Evolutionary conservation across 257 asterid genomes (phyloP).

Genomic region (Ajuga chamaepitys): DNA sequence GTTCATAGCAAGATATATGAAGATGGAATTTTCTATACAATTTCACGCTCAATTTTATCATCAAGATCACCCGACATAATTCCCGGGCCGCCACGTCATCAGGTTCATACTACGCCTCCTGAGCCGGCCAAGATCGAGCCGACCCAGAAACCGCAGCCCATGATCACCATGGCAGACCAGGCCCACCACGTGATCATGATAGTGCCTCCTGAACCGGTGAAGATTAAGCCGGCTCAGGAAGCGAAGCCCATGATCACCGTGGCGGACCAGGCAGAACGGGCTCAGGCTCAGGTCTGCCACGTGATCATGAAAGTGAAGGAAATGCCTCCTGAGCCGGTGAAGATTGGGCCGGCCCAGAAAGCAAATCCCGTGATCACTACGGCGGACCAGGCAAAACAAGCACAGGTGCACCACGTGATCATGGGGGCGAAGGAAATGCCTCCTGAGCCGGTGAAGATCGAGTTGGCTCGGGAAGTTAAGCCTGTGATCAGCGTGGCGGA

Average conservation of each 20-base stretch:
- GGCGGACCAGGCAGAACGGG: too few species aligned
- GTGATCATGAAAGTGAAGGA: constrained; percentile 13
- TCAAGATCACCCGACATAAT: constrained; percentile 13
- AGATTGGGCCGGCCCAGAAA: constrained; percentile 7
- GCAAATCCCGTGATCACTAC: neutral
- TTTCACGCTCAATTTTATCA: constrained; percentile 22
- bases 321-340: constrained; percentile 18
- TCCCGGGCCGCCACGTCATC: too few species aligned
- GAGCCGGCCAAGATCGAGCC: neutral
- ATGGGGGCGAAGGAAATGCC: constrained; percentile 20
- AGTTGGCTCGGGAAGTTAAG: neutral
- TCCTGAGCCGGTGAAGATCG: constrained; percentile 21
- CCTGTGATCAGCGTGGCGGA: neutral
- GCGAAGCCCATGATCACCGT: too few species aligned
- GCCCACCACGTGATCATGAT: too few species aligned
- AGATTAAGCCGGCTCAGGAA: constrained; percentile 14
- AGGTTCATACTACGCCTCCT: neutral
- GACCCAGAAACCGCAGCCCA: too few species aligned
- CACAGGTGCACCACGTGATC: too few species aligned
- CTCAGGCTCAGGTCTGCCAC: too few species aligned
- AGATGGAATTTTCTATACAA: constrained; percentile 14
- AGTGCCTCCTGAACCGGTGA: constrained; percentile 23
- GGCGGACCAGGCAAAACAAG: too few species aligned
- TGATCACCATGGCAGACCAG: neutral
- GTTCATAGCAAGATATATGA: constrained; percentile 21